Base-by-base conservation (phyloP, 2,329 filamentous ascomycete genomes). In the Paracamarosporium sp. region DNA sequence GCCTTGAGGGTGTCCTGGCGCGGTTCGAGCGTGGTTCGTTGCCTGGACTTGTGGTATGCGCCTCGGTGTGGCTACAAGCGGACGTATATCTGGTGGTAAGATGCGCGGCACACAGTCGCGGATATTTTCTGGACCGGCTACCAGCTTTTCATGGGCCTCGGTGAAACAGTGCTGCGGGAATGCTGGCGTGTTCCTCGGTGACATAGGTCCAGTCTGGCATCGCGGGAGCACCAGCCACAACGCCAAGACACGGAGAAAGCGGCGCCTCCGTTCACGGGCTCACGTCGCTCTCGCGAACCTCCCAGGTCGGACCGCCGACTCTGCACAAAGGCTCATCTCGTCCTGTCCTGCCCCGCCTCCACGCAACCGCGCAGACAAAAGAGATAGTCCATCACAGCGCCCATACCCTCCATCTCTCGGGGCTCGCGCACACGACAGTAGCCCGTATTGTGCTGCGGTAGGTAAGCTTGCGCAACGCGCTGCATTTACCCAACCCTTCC, bases 341-440 rank as follows among this genome's bases (percentile, higher is more conserved):
- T 51, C 52, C 38, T 15, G 27, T 28, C 17, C 36, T 45, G 15
- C 40, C 33, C 54, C 31, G 43, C 45, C 50, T 27, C 35, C 53
- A 48, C 56, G 35, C 11, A 17, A 45, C 55, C 38, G 45, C 45
- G 60, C 57, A 61, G 57, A 66, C 56, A 61, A 63, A 60, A 40
- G 28, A 43, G 36, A 25, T 17, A 35, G 12, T 35, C 45, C 12
- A 31, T 33, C n/a, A 38, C 25, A 20, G 27, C 38, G 35, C 44
- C 13, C 46, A 48, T 41, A 31, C 43, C 17, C 43, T 35, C 41
- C 31, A 43, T 8, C 35, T 22, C 9, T 17, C 24, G 30, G 28
- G 11, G 27, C 33, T 48, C 27, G 22, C 43, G 44, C 43, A 55
- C 41, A 48, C 52, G 35, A 48, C 44, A 35, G 51, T 33, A 43